A percentile compares a stretch with the other conserved stretches of the same genome.
Conservation (phyloP, 75 land plant species). For the Selaginella tamariscina region DNA sequence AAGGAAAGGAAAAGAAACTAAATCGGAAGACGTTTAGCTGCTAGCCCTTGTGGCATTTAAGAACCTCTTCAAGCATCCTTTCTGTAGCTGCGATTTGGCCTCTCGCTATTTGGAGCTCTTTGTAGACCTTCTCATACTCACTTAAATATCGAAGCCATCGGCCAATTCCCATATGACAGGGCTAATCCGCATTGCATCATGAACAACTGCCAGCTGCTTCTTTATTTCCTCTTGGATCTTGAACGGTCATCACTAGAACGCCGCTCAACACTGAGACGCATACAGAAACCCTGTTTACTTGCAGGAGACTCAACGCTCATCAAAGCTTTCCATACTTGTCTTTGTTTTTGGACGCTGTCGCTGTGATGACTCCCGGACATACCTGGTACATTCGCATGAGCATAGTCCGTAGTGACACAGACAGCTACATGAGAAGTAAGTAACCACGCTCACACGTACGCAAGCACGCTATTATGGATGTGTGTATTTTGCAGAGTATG, state of each 20-base stretch:
- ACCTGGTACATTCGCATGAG: too few relatives aligned
- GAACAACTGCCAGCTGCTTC: not conserved
- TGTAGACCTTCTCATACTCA: constrained; percentile 1
- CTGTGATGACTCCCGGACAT: too few relatives aligned
- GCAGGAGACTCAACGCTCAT: too few relatives aligned
- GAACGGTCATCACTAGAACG: not conserved
- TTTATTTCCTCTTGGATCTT: not conserved
- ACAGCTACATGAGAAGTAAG: too few relatives aligned
- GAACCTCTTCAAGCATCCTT: constrained; percentile 1
- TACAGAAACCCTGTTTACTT: not conserved
- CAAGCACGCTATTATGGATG: too few relatives aligned
- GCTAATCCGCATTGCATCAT: not conserved
- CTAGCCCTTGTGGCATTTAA: not conserved
- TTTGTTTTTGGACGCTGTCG: too few relatives aligned
- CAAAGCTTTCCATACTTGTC: too few relatives aligned
- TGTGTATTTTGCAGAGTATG: too few relatives aligned
- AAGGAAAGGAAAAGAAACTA: constrained; percentile 2
- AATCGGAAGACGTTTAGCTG: not conserved
- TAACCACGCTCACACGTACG: too few relatives aligned
- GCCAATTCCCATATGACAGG: not conserved
- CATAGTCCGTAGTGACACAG: too few relatives aligned
- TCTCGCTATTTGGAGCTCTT: not conserved
- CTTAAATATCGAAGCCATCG: not conserved
- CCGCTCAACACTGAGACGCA: not conserved
- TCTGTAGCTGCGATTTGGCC: not conserved